Evolutionary conservation across 805 yeast genomes (phyloP).

Genomic region (Torulaspora quercuum): DNA sequence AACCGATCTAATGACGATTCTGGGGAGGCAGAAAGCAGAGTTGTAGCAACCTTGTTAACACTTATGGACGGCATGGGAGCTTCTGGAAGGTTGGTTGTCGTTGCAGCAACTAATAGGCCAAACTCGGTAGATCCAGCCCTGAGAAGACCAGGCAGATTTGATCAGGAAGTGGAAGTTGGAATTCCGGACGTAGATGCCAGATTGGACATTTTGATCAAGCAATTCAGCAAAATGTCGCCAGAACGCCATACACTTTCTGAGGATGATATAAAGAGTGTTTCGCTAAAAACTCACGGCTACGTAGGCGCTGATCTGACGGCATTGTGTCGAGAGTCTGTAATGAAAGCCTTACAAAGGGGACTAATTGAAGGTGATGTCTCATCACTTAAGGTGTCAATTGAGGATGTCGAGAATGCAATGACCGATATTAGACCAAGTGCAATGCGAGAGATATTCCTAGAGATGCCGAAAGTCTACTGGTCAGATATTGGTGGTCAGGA

Average conservation of each 20-base stretch:
- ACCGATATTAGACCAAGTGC: constrained; percentile 90
- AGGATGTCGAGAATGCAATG: constrained; percentile 69
- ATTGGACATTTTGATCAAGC: constrained; percentile 62
- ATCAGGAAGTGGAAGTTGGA: constrained; percentile 84
- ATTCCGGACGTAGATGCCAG: constrained; percentile 87
- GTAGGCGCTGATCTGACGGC: constrained; percentile 96
- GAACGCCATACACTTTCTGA: constrained; percentile 49
- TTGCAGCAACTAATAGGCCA: constrained; percentile 73
- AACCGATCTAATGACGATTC: constrained; percentile 77
- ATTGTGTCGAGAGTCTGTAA: constrained; percentile 79
- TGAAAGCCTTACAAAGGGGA: constrained; percentile 72
- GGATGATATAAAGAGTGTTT: constrained; percentile 58
- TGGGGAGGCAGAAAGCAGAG: constrained; percentile 86
- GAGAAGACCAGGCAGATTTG: constrained; percentile 84
- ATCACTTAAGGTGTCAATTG: constrained; percentile 45
- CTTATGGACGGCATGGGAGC: constrained; percentile 76
- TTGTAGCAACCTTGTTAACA: constrained; percentile 83
- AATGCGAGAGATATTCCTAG: constrained; percentile 91
- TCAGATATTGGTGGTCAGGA: constrained; percentile 94
- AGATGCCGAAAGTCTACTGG: constrained; percentile 93
- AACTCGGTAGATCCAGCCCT: constrained; percentile 66
- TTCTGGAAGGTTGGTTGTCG: constrained; percentile 59
- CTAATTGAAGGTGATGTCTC: constrained; percentile 30
- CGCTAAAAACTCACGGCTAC: constrained; percentile 87
- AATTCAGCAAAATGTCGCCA: constrained; percentile 46